A percentile compares a stretch with the other conserved stretches of the same genome.
Conservation (phyloP, 768 basidiomycete genomes). For the Leucocoprinus sp. region DNA sequence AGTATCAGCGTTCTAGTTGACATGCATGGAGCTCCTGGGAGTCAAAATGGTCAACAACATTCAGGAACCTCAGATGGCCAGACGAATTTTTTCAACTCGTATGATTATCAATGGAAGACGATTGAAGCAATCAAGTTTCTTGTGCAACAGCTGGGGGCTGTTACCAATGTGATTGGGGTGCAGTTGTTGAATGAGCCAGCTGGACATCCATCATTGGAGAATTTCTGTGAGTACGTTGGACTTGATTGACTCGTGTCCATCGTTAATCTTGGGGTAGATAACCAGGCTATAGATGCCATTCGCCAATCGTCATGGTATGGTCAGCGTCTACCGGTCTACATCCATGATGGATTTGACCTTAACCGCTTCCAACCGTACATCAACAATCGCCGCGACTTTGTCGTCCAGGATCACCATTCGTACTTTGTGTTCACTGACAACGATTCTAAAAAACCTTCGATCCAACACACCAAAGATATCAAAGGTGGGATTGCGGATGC, state of each 20-base stretch:
- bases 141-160: constrained; percentile 28
- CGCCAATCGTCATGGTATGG: constrained; percentile 30
- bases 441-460: constrained; percentile 42
- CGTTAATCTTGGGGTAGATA: constrained; percentile 29
- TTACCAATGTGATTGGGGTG: constrained; percentile 52
- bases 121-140: constrained; percentile 41
- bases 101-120: constrained; percentile 42
- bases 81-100: constrained; percentile 38
- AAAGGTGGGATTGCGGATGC: constrained; percentile 28
- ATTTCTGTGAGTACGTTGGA: constrained; percentile 30
- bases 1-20: constrained; percentile 67
- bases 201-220: constrained; percentile 36
- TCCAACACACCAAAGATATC: constrained; percentile 49
- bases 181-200: constrained; percentile 54
- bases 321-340: constrained; percentile 46
- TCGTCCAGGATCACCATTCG: constrained; percentile 68
- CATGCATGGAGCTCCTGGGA: constrained; percentile 67
- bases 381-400: constrained; percentile 45
- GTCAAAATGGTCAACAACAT: constrained; percentile 67
- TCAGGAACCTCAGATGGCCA: constrained; percentile 53
- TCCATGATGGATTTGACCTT: constrained; percentile 64
- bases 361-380: constrained; percentile 41
- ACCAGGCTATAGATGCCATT: constrained; percentile 39
- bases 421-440: constrained; percentile 58
- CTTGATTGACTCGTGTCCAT: constrained; percentile 1